Conservation (phyloP, 2,329 filamentous ascomycete species). For the Aureobasidium sp. region DNA sequence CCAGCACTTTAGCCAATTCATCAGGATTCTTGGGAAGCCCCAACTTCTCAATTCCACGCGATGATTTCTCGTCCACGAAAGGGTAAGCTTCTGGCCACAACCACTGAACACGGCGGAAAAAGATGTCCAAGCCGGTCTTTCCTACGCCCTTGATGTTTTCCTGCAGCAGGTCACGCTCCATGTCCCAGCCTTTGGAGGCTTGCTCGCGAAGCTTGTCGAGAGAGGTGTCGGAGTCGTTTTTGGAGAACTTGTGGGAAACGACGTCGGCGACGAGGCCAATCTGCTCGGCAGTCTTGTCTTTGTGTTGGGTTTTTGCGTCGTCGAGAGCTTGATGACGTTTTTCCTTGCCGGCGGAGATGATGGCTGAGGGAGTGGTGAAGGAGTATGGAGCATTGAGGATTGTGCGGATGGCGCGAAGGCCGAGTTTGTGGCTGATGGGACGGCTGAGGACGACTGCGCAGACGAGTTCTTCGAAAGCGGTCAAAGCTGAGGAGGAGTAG, state of each 20-base stretch:
- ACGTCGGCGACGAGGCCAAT: slow-evolving; percentile 29
- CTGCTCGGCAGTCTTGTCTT: slow-evolving; percentile 38
- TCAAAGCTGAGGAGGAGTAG: slow-evolving; percentile 27
- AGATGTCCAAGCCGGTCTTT: slow-evolving; percentile 35
- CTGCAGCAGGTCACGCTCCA: slow-evolving; percentile 26
- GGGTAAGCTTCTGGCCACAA: slow-evolving; percentile 32
- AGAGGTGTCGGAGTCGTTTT: slow-evolving; percentile 25
- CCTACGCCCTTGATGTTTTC: slow-evolving; percentile 35
- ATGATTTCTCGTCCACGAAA: slow-evolving; percentile 32
- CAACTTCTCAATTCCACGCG: slow-evolving; percentile 27
- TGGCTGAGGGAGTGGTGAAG: slow-evolving; percentile 27
- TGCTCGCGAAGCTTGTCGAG: slow-evolving; percentile 28
- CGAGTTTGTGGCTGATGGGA: slow-evolving; percentile 37
- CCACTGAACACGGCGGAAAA: slow-evolving; percentile 35
- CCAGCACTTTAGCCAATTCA: slow-evolving; percentile 28
- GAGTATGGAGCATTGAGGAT: slow-evolving; percentile 37
- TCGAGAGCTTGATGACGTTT: slow-evolving; percentile 32
- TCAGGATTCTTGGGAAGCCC: slow-evolving; percentile 30
- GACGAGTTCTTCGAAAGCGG: slow-evolving; percentile 38
- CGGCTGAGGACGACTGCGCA: slow-evolving; percentile 37
- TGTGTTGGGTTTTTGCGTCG: slow-evolving; percentile 38
- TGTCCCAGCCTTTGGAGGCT: slow-evolving; percentile 23
- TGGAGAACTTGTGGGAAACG: slow-evolving; percentile 26
- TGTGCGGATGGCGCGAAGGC: slow-evolving; percentile 36
- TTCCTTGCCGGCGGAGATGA: slow-evolving; percentile 31